These are phyloP conservation scores for Parietaria judaica DNA, from an alignment of 306 rosid species.

Conservation along the genomic window DNA sequence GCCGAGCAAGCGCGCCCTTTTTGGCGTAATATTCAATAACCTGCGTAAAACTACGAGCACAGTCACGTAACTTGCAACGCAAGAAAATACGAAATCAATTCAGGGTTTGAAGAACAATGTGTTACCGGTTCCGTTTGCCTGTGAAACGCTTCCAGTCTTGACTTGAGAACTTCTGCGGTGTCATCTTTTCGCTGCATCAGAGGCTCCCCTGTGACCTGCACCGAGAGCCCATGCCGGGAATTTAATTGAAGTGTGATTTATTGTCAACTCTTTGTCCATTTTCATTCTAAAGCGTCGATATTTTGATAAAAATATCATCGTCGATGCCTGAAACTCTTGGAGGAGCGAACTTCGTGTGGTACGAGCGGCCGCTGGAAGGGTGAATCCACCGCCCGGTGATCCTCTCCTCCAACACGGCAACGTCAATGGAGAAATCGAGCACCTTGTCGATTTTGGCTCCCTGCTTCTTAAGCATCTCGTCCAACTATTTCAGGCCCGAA, in stretches of 20 bases:
- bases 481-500: constrained; percentile 36
- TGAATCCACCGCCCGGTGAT: constrained; percentile 83
- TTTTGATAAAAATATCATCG: constrained; percentile 1
- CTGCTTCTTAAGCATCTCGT: constrained; percentile 56
- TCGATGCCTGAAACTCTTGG: constrained; percentile 50
- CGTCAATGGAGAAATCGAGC: constrained; percentile 69
- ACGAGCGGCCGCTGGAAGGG: constrained; percentile 69
- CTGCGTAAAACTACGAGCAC: constrained; percentile 18
- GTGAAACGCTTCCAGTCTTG: constrained; percentile 75
- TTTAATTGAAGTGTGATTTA: no score
- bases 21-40: constrained; percentile 67
- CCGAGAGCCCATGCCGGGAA: background rate
- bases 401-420: constrained; percentile 60
- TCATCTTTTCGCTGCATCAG: constrained; percentile 89
- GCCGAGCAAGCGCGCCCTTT: constrained; percentile 53
- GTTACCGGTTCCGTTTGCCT: constrained; percentile 72
- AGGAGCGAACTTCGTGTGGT: constrained; percentile 77
- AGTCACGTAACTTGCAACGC: no score
- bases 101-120: background rate
- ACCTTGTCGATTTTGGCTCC: constrained; percentile 65
- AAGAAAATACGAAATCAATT: no score
- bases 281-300: background rate
- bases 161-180: constrained; percentile 69
- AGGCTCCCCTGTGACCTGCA: constrained; percentile 65
- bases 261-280: no score